Evolutionary conservation across 176 grass and related monocot genomes (phyloP), one percentile per base, ranked within the genome.

Genomic region (Oryza brachyantha): DNA sequence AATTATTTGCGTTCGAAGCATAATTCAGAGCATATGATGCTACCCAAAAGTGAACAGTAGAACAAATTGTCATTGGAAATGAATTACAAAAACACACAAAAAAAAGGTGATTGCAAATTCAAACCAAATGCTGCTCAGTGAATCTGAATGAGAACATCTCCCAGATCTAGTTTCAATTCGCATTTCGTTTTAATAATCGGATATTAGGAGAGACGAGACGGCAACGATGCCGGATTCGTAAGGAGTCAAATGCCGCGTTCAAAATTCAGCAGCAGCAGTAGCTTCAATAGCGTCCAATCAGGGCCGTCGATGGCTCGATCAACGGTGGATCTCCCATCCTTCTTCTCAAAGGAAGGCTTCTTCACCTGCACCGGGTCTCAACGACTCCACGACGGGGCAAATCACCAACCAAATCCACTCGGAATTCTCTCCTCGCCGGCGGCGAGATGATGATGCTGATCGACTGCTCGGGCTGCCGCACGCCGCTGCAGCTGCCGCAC

Each of bases 401-500:
- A 1, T 41, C 22, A 19, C 64, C 58, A 54, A 80, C 64, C 57
- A n/a, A 39, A 52, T 34, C 82, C 76, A 48, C 87, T 40, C 32
- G 11, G 3, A 7, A 52, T 52, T 52, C 17, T 19, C 48, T 5
- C 81, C 28, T 50, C 70, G 25, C 12, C 48, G 66, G 75, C 41
- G 77, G n/a, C n/a, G 50, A 57, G 72, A 77, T 85, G 90, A 52
- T 84, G 92, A 95, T 87, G 96, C 90, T 99, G 60, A 77, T 99
- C 38, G 42, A 95, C 63, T 99, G 96, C 90, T 95, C 96, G 80
- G 92, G 88, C 11, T 99, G 96, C 74, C 85, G 90, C 35, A 91
- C 85, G 72, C 66, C 87, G 60, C 88, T 99, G 68, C 90, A 94
- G 87, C 83, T 98, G 26, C 96, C 96, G 2, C 80, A 85, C 7